Percentiles rank a stretch among this genome's conserved stretches.
Conservation (phyloP, 1,139 yeast species). For the Yarrowia galli region DNA sequence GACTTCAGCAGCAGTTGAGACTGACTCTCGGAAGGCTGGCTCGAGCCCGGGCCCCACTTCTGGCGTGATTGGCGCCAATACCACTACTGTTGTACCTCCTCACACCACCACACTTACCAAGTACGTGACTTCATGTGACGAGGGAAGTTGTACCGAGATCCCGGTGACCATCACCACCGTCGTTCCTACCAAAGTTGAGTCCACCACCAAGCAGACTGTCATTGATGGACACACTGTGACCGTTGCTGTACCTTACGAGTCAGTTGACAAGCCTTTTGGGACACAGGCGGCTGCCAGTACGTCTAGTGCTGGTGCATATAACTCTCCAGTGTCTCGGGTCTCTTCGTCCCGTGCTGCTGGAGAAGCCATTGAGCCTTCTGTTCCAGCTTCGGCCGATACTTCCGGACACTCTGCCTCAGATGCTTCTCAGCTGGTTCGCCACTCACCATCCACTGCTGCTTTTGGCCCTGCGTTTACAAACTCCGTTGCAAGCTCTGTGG, state of each 20-base stretch:
- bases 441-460: not conserved
- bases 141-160: not conserved
- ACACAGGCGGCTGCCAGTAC: too few relatives aligned
- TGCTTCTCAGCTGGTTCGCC: not conserved
- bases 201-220: not conserved
- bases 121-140: not conserved
- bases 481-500: not conserved
- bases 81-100: not conserved
- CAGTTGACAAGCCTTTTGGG: too few relatives aligned
- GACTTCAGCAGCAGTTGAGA: too few relatives aligned
- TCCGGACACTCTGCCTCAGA: not conserved
- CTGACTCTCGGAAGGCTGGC: too few relatives aligned
- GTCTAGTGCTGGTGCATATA: too few relatives aligned
- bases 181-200: not conserved
- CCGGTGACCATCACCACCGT: constrained; percentile 2
- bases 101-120: not conserved
- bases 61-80: too few relatives aligned
- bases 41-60: too few relatives aligned
- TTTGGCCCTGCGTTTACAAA: too few relatives aligned
- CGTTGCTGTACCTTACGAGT: constrained; percentile 15
- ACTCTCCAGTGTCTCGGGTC: too few relatives aligned
- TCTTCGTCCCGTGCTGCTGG: not conserved
- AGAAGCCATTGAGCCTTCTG: not conserved
- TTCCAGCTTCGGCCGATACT: too few relatives aligned
- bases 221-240: not conserved